Percentiles rank a stretch among this genome's conserved stretches.
Evolutionary conservation across 2,329 filamentous ascomycete species (phyloP).

Genomic region (Arthroderma sp.): DNA sequence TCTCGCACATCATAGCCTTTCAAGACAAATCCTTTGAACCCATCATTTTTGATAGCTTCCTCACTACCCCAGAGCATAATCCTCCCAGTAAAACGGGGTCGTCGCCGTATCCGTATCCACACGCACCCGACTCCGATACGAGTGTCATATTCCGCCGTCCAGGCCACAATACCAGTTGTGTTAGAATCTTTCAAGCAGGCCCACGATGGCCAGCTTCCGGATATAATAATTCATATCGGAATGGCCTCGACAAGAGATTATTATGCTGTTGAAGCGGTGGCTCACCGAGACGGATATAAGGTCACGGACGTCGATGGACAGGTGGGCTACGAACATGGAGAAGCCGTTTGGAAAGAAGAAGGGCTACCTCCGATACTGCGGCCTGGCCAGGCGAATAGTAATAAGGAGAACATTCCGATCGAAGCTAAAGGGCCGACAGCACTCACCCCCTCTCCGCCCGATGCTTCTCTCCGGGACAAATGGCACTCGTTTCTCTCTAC

Average conservation of each 20-base stretch:
- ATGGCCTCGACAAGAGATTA: constrained; percentile 54
- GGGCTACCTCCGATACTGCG: constrained; percentile 39
- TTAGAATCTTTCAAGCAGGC: constrained; percentile 36
- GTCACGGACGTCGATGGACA: constrained; percentile 55
- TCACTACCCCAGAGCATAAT: constrained; percentile 54
- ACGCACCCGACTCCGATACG: constrained; percentile 53
- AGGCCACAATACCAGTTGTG: constrained; percentile 49
- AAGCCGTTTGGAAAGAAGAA: constrained; percentile 37
- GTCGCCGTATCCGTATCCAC: constrained; percentile 25
- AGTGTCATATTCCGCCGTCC: constrained; percentile 57
- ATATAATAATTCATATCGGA: constrained; percentile 65
- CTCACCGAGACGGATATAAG: constrained; percentile 58
- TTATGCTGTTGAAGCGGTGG: constrained; percentile 60
- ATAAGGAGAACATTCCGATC: background rate
- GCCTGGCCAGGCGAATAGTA: constrained; percentile 26
- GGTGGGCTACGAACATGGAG: constrained; percentile 29
- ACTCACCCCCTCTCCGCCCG: constrained; percentile 18
- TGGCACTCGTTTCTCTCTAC: constrained; percentile 22
- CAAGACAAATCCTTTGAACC: constrained; percentile 59
- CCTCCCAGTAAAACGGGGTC: constrained; percentile 13
- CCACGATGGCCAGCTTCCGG: constrained; percentile 36
- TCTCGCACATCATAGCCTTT: constrained; percentile 49
- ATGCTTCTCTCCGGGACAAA: constrained; percentile 21
- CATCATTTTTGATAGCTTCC: constrained; percentile 65
- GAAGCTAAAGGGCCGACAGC: background rate